A percentile compares a stretch with the other conserved stretches of the same genome.
Evolutionary conservation across 192 early-diverging fungal species (phyloP).

Genomic region (Pecoramyces ruminantium): DNA sequence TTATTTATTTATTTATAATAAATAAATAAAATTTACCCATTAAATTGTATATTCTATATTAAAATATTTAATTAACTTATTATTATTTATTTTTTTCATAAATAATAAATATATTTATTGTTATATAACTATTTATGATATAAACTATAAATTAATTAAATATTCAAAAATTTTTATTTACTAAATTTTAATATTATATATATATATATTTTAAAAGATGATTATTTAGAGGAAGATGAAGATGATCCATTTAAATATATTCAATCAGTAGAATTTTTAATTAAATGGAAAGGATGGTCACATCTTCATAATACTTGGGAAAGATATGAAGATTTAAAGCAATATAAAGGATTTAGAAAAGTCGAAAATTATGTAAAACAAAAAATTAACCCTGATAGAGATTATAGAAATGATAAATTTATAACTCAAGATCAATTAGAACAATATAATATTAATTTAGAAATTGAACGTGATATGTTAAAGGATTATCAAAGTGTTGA

Average conservation of each 20-base stretch:
- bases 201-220: not conserved
- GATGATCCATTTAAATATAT: not conserved
- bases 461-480: slow-evolving; percentile 60
- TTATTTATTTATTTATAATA: too few relatives aligned
- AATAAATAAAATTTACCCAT: too few relatives aligned
- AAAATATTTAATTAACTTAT: too few relatives aligned
- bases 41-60: too few relatives aligned
- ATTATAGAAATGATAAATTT: slow-evolving; percentile 40
- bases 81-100: too few relatives aligned
- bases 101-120: too few relatives aligned
- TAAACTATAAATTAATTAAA: too few relatives aligned
- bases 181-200: too few relatives aligned
- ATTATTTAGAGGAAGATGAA: slow-evolving; percentile 1
- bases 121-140: too few relatives aligned
- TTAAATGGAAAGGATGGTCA: slow-evolving; percentile 88
- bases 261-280: slow-evolving; percentile 35
- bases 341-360: slow-evolving; percentile 73
- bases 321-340: slow-evolving; percentile 35
- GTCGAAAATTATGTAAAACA: slow-evolving; percentile 69
- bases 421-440: slow-evolving; percentile 77
- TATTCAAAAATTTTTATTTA: too few relatives aligned
- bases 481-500: slow-evolving; percentile 78
- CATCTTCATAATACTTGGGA: slow-evolving; percentile 90
- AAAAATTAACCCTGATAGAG: slow-evolving; percentile 35
- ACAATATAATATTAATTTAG: slow-evolving; percentile 63